Evolutionary conservation across 2,329 filamentous ascomycete genomes (phyloP).

Genomic region (Capronia epimyces): DNA sequence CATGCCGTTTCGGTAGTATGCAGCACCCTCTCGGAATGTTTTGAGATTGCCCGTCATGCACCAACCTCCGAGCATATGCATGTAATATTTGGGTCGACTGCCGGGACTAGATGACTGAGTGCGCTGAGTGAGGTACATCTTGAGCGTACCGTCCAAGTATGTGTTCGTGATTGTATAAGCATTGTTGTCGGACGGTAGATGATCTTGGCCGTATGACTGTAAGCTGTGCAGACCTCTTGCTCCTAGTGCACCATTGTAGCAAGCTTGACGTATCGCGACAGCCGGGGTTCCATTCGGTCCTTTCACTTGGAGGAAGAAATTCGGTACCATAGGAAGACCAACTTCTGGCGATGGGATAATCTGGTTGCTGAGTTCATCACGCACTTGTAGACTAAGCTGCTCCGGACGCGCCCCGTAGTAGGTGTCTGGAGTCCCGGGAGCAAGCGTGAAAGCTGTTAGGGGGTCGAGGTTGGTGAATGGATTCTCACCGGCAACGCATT

Average conservation of each 20-base stretch:
- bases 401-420: slow-evolving; percentile 33
- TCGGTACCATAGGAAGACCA: slow-evolving; percentile 35
- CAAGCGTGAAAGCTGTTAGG: slow-evolving; percentile 32
- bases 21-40: slow-evolving; percentile 33
- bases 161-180: slow-evolving; percentile 38
- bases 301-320: slow-evolving; percentile 42
- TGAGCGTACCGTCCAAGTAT: slow-evolving; percentile 38
- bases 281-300: slow-evolving; percentile 32
- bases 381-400: slow-evolving; percentile 30
- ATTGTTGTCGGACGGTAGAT: slow-evolving; percentile 36
- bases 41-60: slow-evolving; percentile 31
- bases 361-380: slow-evolving; percentile 24
- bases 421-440: slow-evolving; percentile 31
- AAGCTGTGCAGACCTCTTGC: slow-evolving; percentile 28
- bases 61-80: slow-evolving; percentile 34
- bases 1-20: neutral
- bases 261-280: slow-evolving; percentile 35
- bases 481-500: slow-evolving; percentile 16
- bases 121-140: slow-evolving; percentile 38
- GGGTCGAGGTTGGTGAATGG: slow-evolving; percentile 36
- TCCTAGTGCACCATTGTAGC: slow-evolving; percentile 37
- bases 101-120: slow-evolving; percentile 31
- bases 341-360: slow-evolving; percentile 33
- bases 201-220: slow-evolving; percentile 34
- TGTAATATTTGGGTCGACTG: slow-evolving; percentile 38